Evolutionary conservation across 1,139 yeast genomes (phyloP).

Genomic region (Protomyces gravidus): DNA sequence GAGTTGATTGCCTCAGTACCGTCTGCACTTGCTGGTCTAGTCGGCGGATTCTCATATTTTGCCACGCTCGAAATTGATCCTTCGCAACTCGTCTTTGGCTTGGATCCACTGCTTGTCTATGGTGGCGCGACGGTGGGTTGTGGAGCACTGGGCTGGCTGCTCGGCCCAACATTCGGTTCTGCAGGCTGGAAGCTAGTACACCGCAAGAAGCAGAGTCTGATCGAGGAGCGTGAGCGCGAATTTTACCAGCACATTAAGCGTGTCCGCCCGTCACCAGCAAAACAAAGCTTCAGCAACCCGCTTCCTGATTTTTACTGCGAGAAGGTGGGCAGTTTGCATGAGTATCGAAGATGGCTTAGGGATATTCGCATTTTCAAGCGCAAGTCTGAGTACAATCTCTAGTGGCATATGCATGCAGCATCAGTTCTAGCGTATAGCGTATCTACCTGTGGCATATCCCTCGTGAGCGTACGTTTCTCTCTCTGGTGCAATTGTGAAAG

Average conservation of each 20-base stretch:
- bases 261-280: slow-evolving; percentile 89
- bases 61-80: slow-evolving; percentile 72
- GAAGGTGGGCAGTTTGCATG: slow-evolving; percentile 78
- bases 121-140: slow-evolving; percentile 62
- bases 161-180: slow-evolving; percentile 81
- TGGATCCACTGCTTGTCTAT: slow-evolving; percentile 78
- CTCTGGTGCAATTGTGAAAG: too few species aligned
- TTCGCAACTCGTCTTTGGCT: slow-evolving; percentile 74
- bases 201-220: slow-evolving; percentile 39
- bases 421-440: slow-evolving; percentile 10
- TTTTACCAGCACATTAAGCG: slow-evolving; percentile 68
- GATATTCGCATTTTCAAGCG: slow-evolving; percentile 88
- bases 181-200: slow-evolving; percentile 54
- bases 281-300: slow-evolving; percentile 87
- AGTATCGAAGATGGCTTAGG: slow-evolving; percentile 91
- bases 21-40: slow-evolving; percentile 65
- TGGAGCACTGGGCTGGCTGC: slow-evolving; percentile 71
- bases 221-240: slow-evolving; percentile 49
- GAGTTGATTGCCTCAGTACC: slow-evolving; percentile 63
- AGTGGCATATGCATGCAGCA: not conserved
- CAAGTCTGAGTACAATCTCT: slow-evolving; percentile 43
- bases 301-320: slow-evolving; percentile 98
- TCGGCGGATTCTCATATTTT: slow-evolving; percentile 68
- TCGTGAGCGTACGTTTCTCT: too few species aligned
- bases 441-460: too few species aligned